These are phyloP conservation scores for Davidsoniella virescens DNA, from an alignment of 2,329 filamentous ascomycete genomes.

Conservation along the genomic window DNA sequence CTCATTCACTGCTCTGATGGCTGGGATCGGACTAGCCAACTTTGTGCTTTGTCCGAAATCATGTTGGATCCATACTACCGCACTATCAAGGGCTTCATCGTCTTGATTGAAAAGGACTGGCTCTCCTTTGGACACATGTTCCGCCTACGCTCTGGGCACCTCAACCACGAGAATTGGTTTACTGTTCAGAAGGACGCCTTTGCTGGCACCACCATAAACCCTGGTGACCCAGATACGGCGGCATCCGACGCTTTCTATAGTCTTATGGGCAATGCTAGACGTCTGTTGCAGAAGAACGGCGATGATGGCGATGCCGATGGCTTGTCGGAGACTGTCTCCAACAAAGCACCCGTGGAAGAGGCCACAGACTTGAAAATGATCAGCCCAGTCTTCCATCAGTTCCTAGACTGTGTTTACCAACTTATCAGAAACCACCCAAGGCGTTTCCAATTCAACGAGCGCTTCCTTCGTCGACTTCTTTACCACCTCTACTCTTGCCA, in stretches of 20 bases:
- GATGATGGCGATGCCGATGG: constrained; percentile 45
- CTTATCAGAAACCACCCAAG: constrained; percentile 70
- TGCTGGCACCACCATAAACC: constrained; percentile 45
- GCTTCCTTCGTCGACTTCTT: constrained; percentile 72
- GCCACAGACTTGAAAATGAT: constrained; percentile 77
- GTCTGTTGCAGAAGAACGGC: constrained; percentile 56
- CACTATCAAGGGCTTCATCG: constrained; percentile 85
- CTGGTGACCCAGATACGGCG: constrained; percentile 40
- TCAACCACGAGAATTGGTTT: constrained; percentile 92
- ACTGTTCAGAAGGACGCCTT: constrained; percentile 64
- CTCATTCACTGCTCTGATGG: constrained; percentile 96
- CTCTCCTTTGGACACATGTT: constrained; percentile 97
- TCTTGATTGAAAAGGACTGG: constrained; percentile 94
- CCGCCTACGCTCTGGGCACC: constrained; percentile 70
- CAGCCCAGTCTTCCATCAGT: constrained; percentile 94
- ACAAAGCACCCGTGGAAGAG: constrained; percentile 35
- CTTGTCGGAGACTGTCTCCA: constrained; percentile 24
- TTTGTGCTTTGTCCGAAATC: constrained; percentile 79
- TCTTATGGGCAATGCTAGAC: constrained; percentile 67
- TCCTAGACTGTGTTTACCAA: constrained; percentile 87
- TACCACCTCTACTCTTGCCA: constrained; percentile 95
- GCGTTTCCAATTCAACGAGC: constrained; percentile 91
- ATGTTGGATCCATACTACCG: constrained; percentile 93
- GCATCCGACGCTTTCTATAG: constrained; percentile 67
- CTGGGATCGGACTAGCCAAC: constrained; percentile 92